Base-by-base conservation (phyloP, 345 rosid species). In the Moricandia arvensis region DNA sequence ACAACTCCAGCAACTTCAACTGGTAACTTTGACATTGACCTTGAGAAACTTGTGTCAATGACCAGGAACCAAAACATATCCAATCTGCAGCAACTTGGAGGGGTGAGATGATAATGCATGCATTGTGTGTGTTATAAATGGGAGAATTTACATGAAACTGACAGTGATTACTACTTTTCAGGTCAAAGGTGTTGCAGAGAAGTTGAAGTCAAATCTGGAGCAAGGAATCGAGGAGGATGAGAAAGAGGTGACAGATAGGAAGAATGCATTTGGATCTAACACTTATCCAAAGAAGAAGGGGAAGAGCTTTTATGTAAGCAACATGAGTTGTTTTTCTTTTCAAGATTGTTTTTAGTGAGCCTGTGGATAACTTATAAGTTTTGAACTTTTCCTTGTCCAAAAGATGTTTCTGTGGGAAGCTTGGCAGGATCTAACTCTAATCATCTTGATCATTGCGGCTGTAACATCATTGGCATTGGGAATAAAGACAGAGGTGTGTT, bases 341-440 rank as follows among this genome's bases (percentile, higher is more conserved):
- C 3, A 47, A 47, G 53, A 16, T 16, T 15, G 55, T 66, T 38
- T 67, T 17, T 7, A n/a, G 3, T 45, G 35, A 43, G 43, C 11
- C 57, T 24, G 24, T 63, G 12, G 47, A 64, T 74, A 63, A 64
- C 68, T 71, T 15, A 54, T 63, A 62, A 31, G 30, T 57, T 63
- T 69, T 45, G 7, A 33, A 80, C 54, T 65, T 47, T 67, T 3
- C 68, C 5, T 57, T 63, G 7, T 61, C 53, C 18, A 54, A 59
- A 78, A 93, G 99, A 88, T 83, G 82, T 95, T 95, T 88, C 96
- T 92, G 16, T 91, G 97, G 97, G 98, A 94, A 86, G 98, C 98
- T 37, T 95, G 97, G 96, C 99, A 91, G 84, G 99, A 95, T 86
- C 84, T 95, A 75, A 91, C 93, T 59, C 96, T 95, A 16, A 86